Evolutionary conservation across 2,329 filamentous ascomycete species (phyloP).

Genomic region (Eurotiales sp.): DNA sequence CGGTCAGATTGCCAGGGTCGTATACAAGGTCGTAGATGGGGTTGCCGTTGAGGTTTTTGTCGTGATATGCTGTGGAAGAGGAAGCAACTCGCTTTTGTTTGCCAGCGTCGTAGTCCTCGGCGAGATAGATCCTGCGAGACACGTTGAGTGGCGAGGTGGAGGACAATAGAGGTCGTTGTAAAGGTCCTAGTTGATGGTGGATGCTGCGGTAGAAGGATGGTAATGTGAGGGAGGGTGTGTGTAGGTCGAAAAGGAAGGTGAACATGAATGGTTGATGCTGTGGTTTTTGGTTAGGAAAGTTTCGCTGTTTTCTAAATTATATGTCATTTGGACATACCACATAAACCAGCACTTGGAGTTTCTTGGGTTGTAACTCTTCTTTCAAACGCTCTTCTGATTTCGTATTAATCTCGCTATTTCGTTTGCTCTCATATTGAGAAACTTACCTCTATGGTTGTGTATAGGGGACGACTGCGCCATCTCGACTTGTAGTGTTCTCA

Average conservation of each 20-base stretch:
- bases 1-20: conserved; percentile 55
- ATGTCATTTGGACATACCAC: conserved; percentile 28
- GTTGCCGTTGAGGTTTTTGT: conserved; percentile 31
- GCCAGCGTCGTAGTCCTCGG: conserved; percentile 29
- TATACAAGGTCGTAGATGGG: conserved; percentile 60
- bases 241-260: conserved; percentile 46
- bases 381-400: neutral
- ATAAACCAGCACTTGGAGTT: conserved; percentile 41
- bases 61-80: neutral
- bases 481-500: conserved; percentile 35
- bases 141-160: conserved; percentile 45
- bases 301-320: neutral
- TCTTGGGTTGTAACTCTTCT: conserved; percentile 13
- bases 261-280: conserved; percentile 50
- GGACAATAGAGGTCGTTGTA: conserved; percentile 43
- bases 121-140: conserved; percentile 33
- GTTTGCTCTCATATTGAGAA: neutral
- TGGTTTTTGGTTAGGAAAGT: neutral
- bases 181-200: conserved; percentile 46
- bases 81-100: conserved; percentile 27
- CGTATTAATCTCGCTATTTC: no score
- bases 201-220: conserved; percentile 46
- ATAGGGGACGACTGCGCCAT: conserved; percentile 18
- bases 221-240: conserved; percentile 38
- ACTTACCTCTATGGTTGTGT: conserved; percentile 10